Percentiles rank a stretch among this genome's conserved stretches.
Conservation (phyloP, 768 basidiomycete genomes). For the Lentinus brumalis region DNA sequence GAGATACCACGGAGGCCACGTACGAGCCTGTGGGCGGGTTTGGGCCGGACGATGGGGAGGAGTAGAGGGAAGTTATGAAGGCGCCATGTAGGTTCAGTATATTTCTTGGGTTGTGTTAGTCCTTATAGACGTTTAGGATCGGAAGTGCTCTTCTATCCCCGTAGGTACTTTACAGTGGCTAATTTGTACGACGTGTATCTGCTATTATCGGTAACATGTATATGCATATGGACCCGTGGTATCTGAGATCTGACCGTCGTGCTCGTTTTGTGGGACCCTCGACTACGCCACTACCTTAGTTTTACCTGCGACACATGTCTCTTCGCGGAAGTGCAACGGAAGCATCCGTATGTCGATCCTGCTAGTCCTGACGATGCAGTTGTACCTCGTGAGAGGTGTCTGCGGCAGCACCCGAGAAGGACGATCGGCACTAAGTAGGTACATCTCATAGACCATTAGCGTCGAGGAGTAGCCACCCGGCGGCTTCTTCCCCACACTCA, state of each 20-base stretch:
- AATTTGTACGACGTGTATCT: conserved; percentile 14
- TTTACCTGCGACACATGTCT: neutral
- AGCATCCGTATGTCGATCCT: neutral
- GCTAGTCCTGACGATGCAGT: no score
- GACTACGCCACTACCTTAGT: neutral
- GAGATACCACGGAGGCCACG: conserved; percentile 80
- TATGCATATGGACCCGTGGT: neutral
- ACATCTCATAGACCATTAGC: no score
- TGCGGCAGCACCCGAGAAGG: no score
- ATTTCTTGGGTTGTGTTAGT: neutral
- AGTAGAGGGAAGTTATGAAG: conserved; percentile 3
- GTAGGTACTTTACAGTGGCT: conserved; percentile 12
- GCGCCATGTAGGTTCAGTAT: neutral
- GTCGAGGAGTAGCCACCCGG: no score
- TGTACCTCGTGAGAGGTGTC: no score
- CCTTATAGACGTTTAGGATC: conserved; percentile 9
- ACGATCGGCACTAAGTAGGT: no score
- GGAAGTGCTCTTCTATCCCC: neutral
- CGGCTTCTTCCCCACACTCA: neutral
- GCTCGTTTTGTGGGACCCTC: neutral
- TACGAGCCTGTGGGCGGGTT: conserved; percentile 91
- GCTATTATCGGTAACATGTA: neutral
- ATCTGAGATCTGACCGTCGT: no score
- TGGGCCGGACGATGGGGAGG: conserved; percentile 52
- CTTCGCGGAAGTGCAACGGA: neutral